phyloP scores from a whole-genome alignment of 371 early-diverging fungal species.

The Mucor saturninus region DNA sequence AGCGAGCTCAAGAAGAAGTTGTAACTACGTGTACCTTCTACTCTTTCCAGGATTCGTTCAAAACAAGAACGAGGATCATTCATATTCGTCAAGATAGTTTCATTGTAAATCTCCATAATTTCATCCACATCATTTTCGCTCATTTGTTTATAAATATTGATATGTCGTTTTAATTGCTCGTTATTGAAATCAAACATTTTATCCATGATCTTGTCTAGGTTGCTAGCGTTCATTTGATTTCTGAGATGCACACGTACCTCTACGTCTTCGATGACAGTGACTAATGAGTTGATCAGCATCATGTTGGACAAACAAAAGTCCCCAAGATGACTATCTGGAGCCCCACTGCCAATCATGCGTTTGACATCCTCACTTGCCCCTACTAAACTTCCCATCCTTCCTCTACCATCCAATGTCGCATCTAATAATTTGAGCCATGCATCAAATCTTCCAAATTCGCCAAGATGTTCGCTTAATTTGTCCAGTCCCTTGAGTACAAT shows the following conservation, averaged over 20 bases:
- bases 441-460: conserved; percentile 73
- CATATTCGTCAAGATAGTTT: conserved; percentile 75
- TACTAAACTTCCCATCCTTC: conserved; percentile 81
- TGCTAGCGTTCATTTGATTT: conserved; percentile 77
- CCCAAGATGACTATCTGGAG: conserved; percentile 75
- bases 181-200: conserved; percentile 76
- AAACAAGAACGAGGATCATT: conserved; percentile 84
- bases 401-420: conserved; percentile 79
- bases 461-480: conserved; percentile 61
- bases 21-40: conserved; percentile 77
- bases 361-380: conserved; percentile 80
- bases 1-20: conserved; percentile 81
- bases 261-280: conserved; percentile 79
- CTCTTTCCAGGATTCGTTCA: conserved; percentile 69
- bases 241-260: conserved; percentile 79
- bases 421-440: conserved; percentile 83
- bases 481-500: conserved; percentile 78
- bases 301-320: conserved; percentile 85
- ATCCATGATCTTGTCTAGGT: conserved; percentile 71
- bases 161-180: conserved; percentile 75
- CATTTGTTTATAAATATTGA: conserved; percentile 77
- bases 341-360: conserved; percentile 58
- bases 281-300: conserved; percentile 82
- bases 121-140: conserved; percentile 81
- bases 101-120: conserved; percentile 77